A percentile compares a stretch with the other conserved stretches of the same genome.
Evolutionary conservation across 75 land plant genomes (phyloP).

Genomic region (Picea sitchensis): DNA sequence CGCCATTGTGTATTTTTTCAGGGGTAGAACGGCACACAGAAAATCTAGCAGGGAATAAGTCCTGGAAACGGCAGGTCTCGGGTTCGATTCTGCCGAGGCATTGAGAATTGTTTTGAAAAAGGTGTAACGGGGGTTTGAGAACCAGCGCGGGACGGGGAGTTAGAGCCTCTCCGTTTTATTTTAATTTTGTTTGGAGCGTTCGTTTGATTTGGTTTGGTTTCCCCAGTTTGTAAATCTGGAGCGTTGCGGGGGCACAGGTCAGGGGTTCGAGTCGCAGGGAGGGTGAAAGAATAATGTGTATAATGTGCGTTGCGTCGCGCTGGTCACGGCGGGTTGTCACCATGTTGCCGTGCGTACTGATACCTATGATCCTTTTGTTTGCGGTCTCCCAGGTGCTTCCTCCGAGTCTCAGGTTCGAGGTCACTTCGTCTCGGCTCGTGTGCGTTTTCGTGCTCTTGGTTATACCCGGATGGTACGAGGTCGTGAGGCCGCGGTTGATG

Average conservation of each 20-base stretch:
- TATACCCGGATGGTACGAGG: conserved; percentile 79
- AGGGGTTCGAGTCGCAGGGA: background rate
- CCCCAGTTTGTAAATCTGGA: conserved; percentile 2
- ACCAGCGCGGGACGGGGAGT: background rate
- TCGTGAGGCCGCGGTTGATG: conserved; percentile 77
- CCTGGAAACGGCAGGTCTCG: background rate
- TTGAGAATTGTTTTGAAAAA: background rate
- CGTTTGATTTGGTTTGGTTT: background rate
- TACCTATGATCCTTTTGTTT: conserved; percentile 77
- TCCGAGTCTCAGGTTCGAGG: conserved; percentile 71
- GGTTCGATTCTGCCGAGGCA: background rate
- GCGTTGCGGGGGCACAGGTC: background rate
- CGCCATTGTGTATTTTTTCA: background rate
- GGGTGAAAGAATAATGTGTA: conserved; percentile 71
- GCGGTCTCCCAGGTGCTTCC: conserved; percentile 89
- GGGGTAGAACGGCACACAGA: background rate
- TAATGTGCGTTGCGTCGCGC: conserved; percentile 81
- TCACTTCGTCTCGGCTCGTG: conserved; percentile 81
- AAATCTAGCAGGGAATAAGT: background rate
- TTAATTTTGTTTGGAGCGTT: background rate
- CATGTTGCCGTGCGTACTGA: conserved; percentile 88
- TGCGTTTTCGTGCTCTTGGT: conserved; percentile 78
- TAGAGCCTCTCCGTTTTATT: background rate
- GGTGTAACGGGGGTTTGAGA: background rate
- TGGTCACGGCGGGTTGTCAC: conserved; percentile 92